Evolutionary conservation across 768 basidiomycete genomes (phyloP).

Genomic region (Suillus weaverae): DNA sequence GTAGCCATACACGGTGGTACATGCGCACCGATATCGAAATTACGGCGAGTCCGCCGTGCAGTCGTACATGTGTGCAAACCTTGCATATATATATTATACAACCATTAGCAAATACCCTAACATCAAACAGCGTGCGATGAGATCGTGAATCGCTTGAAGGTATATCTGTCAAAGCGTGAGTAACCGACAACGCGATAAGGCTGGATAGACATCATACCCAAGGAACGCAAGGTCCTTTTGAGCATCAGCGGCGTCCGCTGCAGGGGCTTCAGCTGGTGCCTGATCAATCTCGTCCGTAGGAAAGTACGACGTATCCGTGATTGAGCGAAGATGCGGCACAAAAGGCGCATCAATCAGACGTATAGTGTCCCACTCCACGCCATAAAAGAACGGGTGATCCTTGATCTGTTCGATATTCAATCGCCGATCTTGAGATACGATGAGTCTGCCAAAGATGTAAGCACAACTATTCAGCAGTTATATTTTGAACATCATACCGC

Average conservation of each 20-base stretch:
- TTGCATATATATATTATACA: neutral
- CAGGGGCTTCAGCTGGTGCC: constrained; percentile 47
- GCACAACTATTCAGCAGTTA: neutral
- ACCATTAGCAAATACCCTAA: neutral
- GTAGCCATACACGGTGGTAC: neutral
- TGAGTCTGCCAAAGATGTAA: constrained; percentile 50
- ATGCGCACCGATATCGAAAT: neutral
- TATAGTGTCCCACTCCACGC: constrained; percentile 90
- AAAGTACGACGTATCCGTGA: constrained; percentile 98
- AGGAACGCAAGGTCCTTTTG: constrained; percentile 67
- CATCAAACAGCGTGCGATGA: constrained; percentile 55
- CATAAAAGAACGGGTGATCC: constrained; percentile 89
- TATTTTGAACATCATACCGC: constrained; percentile 48
- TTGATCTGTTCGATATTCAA: constrained; percentile 86
- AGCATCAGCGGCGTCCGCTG: constrained; percentile 39
- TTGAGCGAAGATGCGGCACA: constrained; percentile 89
- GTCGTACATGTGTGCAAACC: neutral
- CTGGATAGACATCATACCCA: constrained; percentile 41
- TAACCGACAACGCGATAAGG: constrained; percentile 6
- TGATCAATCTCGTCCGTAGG: constrained; percentile 93
- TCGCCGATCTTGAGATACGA: constrained; percentile 81
- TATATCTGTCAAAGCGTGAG: constrained; percentile 51
- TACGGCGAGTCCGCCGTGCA: neutral
- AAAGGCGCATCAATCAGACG: constrained; percentile 92
- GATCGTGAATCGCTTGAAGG: constrained; percentile 74